Evolutionary conservation across 768 basidiomycete species (phyloP).

Genomic region (Leucogyrophana mollusca): DNA sequence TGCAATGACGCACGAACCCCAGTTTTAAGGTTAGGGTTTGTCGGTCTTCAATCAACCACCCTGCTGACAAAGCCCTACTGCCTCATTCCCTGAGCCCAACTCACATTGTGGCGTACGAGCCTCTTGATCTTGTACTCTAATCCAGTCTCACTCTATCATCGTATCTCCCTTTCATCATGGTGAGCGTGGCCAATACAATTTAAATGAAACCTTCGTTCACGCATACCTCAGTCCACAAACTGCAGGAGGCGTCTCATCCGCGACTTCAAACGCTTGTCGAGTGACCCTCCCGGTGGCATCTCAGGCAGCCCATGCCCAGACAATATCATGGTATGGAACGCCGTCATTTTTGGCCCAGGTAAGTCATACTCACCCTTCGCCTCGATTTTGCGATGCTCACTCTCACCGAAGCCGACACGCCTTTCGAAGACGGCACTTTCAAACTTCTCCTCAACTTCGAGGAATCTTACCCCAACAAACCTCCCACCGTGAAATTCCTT

Average conservation of each 20-base stretch:
- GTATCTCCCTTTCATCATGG: constrained; percentile 4
- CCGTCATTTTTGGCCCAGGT: constrained; percentile 99
- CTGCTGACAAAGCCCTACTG: constrained; percentile 20
- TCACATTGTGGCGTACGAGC: constrained; percentile 3
- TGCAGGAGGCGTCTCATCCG: constrained; percentile 95
- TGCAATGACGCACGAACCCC: constrained; percentile 3
- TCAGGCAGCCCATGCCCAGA: constrained; percentile 96
- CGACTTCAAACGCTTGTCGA: constrained; percentile 94
- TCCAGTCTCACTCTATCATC: background rate
- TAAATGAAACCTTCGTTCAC: background rate
- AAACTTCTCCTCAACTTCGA: constrained; percentile 94
- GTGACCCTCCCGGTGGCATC: constrained; percentile 94
- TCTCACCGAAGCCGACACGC: constrained; percentile 77
- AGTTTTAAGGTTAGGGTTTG: constrained; percentile 19
- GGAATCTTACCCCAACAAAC: constrained; percentile 98
- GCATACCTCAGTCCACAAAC: constrained; percentile 71
- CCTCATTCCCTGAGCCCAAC: background rate
- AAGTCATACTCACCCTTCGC: constrained; percentile 19
- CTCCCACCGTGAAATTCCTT: constrained; percentile 95
- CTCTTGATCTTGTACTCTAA: constrained; percentile 11
- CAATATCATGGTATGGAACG: constrained; percentile 99
- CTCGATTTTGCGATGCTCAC: constrained; percentile 3
- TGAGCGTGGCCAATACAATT: background rate
- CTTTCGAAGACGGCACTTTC: constrained; percentile 99
- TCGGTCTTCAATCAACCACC: too few relatives aligned